Percentiles rank a stretch among this genome's conserved stretches.
phyloP scores from a whole-genome alignment of 1,284 basidiomycete genomes.

The Grifola frondosa region DNA sequence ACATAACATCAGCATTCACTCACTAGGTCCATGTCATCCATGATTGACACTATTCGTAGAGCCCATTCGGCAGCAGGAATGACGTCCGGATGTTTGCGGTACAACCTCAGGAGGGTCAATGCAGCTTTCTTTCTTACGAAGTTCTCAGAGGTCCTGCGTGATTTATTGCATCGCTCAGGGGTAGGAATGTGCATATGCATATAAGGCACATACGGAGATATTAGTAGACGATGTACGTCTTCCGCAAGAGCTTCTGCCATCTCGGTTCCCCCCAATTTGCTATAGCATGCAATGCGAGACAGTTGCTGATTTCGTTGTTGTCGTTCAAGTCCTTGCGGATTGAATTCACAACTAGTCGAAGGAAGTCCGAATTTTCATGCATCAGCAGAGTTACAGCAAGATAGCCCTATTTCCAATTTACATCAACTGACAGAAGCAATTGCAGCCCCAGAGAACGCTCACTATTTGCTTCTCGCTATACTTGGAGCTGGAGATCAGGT shows the following conservation, averaged over 20 bases:
- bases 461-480: slow-evolving; percentile 99
- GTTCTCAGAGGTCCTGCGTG: slow-evolving; percentile 80
- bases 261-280: slow-evolving; percentile 96
- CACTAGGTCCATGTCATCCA: slow-evolving; percentile 91
- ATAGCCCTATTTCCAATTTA: slow-evolving; percentile 69
- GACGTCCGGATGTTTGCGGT: slow-evolving; percentile 94
- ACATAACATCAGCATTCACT: slow-evolving; percentile 12
- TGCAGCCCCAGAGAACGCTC: slow-evolving; percentile 41
- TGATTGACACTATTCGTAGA: slow-evolving; percentile 88
- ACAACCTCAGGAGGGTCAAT: slow-evolving; percentile 87
- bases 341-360: slow-evolving; percentile 95
- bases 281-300: slow-evolving; percentile 95
- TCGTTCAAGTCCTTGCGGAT: slow-evolving; percentile 97
- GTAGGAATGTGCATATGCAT: neutral
- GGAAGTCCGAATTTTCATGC: slow-evolving; percentile 98
- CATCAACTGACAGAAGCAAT: slow-evolving; percentile 7
- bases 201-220: slow-evolving; percentile 78
- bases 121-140: slow-evolving; percentile 99
- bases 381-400: slow-evolving; percentile 95
- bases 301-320: slow-evolving; percentile 94
- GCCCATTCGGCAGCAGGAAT: slow-evolving; percentile 96
- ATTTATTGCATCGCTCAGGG: neutral
- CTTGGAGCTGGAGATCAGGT: slow-evolving; percentile 92
- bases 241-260: slow-evolving; percentile 96
- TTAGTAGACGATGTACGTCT: slow-evolving; percentile 92